These are phyloP conservation scores for Botrytis tulipae DNA, from an alignment of 2,329 filamentous ascomycete genomes.

Conservation along the genomic window DNA sequence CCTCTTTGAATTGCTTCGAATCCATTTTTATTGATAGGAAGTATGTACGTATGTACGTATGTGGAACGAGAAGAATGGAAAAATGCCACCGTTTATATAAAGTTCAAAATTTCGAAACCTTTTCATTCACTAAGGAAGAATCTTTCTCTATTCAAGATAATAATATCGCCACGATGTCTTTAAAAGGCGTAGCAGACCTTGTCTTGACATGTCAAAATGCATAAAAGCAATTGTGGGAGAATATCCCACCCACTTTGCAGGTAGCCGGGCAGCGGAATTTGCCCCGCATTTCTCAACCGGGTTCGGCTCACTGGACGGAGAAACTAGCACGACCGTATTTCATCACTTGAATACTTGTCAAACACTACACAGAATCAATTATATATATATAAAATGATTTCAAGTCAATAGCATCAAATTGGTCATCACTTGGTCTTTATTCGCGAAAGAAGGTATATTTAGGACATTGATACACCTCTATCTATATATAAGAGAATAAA, in stretches of 20 bases:
- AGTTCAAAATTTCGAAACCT: too few relatives aligned
- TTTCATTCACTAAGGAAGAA: neutral
- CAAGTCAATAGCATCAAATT: too few relatives aligned
- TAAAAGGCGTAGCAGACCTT: neutral
- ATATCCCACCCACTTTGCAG: neutral
- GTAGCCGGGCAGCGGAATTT: neutral
- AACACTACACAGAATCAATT: neutral
- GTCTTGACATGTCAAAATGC: neutral
- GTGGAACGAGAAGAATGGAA: neutral
- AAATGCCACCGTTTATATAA: neutral
- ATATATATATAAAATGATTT: too few relatives aligned
- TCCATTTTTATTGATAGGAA: conserved; percentile 58
- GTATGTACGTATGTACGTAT: neutral
- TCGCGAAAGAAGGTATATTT: too few relatives aligned
- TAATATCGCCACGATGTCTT: neutral
- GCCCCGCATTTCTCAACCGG: neutral
- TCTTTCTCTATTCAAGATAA: neutral
- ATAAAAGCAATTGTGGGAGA: neutral
- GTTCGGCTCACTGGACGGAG: too few relatives aligned
- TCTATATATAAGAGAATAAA: too few relatives aligned
- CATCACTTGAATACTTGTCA: neutral
- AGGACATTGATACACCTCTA: too few relatives aligned
- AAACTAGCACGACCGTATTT: neutral
- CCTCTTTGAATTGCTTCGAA: conserved; percentile 71
- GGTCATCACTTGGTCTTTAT: too few relatives aligned